phyloP scores from a whole-genome alignment of 495 filamentous ascomycete genomes.

The Evansstolkia leycettana region DNA sequence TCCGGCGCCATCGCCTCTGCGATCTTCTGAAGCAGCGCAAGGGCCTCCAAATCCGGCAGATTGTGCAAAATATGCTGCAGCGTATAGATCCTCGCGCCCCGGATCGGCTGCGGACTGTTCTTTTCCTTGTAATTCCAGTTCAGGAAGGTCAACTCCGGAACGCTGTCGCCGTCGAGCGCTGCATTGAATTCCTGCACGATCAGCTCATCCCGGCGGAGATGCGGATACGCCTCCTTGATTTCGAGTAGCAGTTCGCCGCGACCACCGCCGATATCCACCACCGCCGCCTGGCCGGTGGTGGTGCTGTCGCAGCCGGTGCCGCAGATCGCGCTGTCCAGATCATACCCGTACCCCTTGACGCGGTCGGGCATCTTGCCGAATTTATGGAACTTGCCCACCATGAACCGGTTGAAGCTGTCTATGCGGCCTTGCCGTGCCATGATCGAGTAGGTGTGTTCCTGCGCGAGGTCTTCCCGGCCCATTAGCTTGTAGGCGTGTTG shows the following conservation, averaged over 20 bases:
- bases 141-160: constrained; percentile 17
- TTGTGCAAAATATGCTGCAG: constrained; percentile 34
- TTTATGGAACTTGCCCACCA: constrained; percentile 28
- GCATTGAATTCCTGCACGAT: constrained; percentile 37
- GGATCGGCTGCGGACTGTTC: constrained; percentile 19
- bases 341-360: constrained; percentile 15
- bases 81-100: constrained; percentile 29
- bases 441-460: constrained; percentile 24
- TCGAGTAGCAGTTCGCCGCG: constrained; percentile 37
- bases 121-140: constrained; percentile 24
- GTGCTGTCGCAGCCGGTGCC: constrained; percentile 8
- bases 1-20: constrained; percentile 30
- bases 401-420: constrained; percentile 30
- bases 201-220: constrained; percentile 21
- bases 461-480: constrained; percentile 16
- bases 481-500: constrained; percentile 24
- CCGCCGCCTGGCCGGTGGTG: too few species aligned
- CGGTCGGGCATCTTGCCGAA: constrained; percentile 19
- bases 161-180: constrained; percentile 8
- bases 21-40: constrained; percentile 26
- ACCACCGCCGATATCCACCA: constrained; percentile 47
- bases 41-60: constrained; percentile 24
- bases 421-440: constrained; percentile 26
- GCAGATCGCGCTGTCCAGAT: constrained; percentile 21
- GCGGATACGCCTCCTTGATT: constrained; percentile 28